Evolutionary conservation across 1,139 yeast genomes (phyloP).

Genomic region (Hyphopichia wangnamkhiaoensis): DNA sequence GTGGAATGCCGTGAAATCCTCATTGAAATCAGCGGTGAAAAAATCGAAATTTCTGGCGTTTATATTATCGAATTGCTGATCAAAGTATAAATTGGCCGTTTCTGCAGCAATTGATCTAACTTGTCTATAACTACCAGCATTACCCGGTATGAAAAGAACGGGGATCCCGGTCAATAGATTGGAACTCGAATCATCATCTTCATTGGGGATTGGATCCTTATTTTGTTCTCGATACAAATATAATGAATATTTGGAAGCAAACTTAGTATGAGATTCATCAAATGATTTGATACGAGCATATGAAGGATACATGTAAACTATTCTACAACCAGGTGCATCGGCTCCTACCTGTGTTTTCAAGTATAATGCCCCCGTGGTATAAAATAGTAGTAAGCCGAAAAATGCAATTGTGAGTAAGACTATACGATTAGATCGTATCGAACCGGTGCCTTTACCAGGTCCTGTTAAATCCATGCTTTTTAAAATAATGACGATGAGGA

Average conservation of each 20-base stretch:
- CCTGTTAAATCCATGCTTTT: constrained; percentile 1
- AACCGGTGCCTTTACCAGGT: neutral
- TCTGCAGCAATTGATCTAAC: constrained; percentile 90
- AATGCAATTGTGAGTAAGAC: constrained; percentile 11
- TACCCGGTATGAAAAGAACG: constrained; percentile 91
- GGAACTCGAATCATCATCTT: constrained; percentile 24
- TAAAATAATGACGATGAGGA: neutral
- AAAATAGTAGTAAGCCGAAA: constrained; percentile 18
- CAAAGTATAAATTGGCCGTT: constrained; percentile 52
- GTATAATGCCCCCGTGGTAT: constrained; percentile 19
- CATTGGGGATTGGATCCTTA: constrained; percentile 57
- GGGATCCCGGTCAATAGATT: constrained; percentile 71
- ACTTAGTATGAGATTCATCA: constrained; percentile 67
- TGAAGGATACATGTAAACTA: constrained; percentile 74
- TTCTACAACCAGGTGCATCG: constrained; percentile 48
- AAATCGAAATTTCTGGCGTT: constrained; percentile 61
- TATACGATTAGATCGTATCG: constrained; percentile 11
- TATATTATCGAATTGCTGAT: constrained; percentile 24
- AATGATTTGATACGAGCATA: constrained; percentile 73
- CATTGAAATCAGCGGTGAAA: constrained; percentile 90
- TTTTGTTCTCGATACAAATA: constrained; percentile 80
- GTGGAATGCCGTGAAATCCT: constrained; percentile 95
- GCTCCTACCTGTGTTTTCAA: constrained; percentile 26
- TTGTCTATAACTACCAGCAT: constrained; percentile 93
- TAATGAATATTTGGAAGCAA: constrained; percentile 78